phyloP scores from a whole-genome alignment of 768 basidiomycete species.

The Boletus insuetus region DNA sequence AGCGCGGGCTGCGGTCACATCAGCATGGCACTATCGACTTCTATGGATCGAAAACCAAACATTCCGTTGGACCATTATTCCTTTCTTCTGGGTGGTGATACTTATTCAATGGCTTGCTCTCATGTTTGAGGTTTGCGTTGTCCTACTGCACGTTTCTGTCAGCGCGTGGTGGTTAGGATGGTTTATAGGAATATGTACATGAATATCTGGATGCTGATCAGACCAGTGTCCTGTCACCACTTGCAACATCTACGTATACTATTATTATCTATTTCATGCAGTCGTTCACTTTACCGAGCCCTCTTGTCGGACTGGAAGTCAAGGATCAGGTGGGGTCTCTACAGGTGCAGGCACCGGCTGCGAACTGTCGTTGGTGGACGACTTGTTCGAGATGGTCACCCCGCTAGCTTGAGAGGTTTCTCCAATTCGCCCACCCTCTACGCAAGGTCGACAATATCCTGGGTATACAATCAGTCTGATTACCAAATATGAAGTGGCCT shows the following conservation, averaged over 20 bases:
- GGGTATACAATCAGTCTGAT: neutral
- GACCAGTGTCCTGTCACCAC: neutral
- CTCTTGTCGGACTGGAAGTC: neutral
- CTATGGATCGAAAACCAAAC: constrained; percentile 58
- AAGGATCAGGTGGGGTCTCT: neutral
- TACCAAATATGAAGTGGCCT: neutral
- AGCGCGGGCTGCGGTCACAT: constrained; percentile 54
- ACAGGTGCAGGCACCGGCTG: constrained; percentile 6
- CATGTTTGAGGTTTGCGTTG: constrained; percentile 52
- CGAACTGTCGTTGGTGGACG: neutral
- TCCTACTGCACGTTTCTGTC: constrained; percentile 57
- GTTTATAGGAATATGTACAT: constrained; percentile 52
- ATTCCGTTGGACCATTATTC: constrained; percentile 60
- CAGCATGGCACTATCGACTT: constrained; percentile 51
- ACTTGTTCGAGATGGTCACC: neutral
- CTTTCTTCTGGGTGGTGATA: constrained; percentile 62
- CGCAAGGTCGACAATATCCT: constrained; percentile 73
- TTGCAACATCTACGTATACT: constrained; percentile 9
- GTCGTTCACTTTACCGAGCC: neutral
- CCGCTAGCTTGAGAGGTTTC: constrained; percentile 26
- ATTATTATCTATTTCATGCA: constrained; percentile 11
- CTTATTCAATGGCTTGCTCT: constrained; percentile 69
- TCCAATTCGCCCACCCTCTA: constrained; percentile 48
- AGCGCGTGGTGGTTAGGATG: constrained; percentile 77
- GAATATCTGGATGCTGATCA: constrained; percentile 5